Conservation (phyloP, 2,329 filamentous ascomycete genomes). For the Lachnellula subtilissima region DNA sequence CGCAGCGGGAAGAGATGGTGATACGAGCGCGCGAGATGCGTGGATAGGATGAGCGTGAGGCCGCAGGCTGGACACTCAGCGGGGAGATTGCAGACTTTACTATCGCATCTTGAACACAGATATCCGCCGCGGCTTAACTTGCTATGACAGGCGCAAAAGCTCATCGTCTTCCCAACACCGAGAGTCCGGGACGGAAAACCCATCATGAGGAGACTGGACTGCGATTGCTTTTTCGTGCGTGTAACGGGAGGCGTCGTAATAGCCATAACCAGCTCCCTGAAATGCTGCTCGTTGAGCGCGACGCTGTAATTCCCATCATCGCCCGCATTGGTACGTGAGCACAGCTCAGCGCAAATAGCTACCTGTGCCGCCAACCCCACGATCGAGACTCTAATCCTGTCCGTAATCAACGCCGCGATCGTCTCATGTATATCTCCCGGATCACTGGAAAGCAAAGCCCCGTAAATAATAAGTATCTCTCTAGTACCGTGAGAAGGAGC, state of each 20-base stretch:
- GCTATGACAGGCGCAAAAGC: conserved; percentile 88
- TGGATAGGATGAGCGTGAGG: conserved; percentile 88
- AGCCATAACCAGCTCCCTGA: conserved; percentile 80
- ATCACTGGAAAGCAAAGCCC: conserved; percentile 83
- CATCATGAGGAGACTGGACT: conserved; percentile 83
- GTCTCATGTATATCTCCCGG: conserved; percentile 95
- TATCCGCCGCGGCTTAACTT: conserved; percentile 80
- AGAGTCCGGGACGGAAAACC: conserved; percentile 88
- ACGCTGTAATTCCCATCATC: conserved; percentile 74
- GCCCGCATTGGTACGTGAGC: conserved; percentile 78
- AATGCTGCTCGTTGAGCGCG: conserved; percentile 81
- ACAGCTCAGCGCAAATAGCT: conserved; percentile 86
- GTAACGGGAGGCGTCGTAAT: conserved; percentile 87
- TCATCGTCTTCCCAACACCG: conserved; percentile 58
- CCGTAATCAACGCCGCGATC: conserved; percentile 69
- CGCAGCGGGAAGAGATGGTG: conserved; percentile 86
- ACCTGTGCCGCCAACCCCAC: conserved; percentile 90
- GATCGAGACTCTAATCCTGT: conserved; percentile 82
- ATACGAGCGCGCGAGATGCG: conserved; percentile 87
- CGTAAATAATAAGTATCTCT: conserved; percentile 88
- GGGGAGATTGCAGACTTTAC: conserved; percentile 85
- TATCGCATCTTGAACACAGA: conserved; percentile 79
- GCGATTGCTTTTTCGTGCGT: conserved; percentile 54
- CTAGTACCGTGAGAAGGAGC: conserved; percentile 89
- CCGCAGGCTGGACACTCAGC: conserved; percentile 88